phyloP scores from a whole-genome alignment of 257 asterid species.

The Gardenia jasminoides region DNA sequence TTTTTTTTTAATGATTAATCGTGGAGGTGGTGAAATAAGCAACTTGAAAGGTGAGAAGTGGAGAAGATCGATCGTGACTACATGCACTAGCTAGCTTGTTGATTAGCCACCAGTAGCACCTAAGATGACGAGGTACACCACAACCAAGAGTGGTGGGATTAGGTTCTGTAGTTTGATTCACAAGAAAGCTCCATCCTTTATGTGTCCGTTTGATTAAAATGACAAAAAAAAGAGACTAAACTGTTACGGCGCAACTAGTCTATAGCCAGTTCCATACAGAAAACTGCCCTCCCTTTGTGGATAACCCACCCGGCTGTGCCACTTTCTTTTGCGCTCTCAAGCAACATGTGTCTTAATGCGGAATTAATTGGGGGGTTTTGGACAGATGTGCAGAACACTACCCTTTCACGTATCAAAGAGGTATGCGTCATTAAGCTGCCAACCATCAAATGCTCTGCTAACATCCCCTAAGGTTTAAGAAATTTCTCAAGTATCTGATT shows the following conservation, averaged over 20 bases:
- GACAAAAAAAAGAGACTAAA: conserved; percentile 4
- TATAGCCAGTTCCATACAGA: neutral
- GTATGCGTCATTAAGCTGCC: neutral
- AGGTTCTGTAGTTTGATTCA: conserved; percentile 32
- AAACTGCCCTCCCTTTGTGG: conserved; percentile 15
- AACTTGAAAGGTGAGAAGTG: neutral
- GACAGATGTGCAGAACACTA: neutral
- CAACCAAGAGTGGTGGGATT: conserved; percentile 27
- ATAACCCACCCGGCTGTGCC: neutral
- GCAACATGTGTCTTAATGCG: conserved; percentile 12
- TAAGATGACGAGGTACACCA: conserved; percentile 9
- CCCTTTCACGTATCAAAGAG: neutral
- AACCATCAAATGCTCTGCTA: too few relatives aligned
- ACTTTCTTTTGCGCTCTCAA: neutral
- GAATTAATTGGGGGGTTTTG: neutral
- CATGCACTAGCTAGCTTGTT: neutral
- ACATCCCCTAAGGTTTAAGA: too few relatives aligned
- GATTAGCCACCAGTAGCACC: conserved; percentile 16
- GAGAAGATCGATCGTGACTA: conserved; percentile 4
- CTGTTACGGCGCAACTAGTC: conserved; percentile 7
- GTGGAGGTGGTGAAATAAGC: neutral
- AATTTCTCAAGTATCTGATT: too few relatives aligned
- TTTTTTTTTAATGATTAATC: too few relatives aligned
- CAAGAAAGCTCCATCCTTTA: conserved; percentile 31
- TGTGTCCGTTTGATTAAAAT: conserved; percentile 17